phyloP scores from a whole-genome alignment of 2,329 filamentous ascomycete genomes.

The Hypoxylon sp. region DNA sequence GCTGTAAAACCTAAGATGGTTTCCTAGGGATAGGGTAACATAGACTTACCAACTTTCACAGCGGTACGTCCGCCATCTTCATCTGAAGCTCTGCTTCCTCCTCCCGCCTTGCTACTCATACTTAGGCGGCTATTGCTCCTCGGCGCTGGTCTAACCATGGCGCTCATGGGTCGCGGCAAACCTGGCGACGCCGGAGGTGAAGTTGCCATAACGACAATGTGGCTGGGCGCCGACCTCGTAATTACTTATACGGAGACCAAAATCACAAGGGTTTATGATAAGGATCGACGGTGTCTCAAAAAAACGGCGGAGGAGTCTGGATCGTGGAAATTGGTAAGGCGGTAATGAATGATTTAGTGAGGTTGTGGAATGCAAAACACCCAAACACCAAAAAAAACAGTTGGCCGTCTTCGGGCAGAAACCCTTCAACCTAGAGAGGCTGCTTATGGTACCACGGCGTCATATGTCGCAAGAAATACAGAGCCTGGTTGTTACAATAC shows the following conservation, averaged over 20 bases:
- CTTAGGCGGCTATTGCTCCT: slow-evolving; percentile 89
- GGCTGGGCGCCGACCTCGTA: slow-evolving; percentile 46
- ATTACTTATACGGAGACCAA: slow-evolving; percentile 20
- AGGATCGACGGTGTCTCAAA: slow-evolving; percentile 15
- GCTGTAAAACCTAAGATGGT: slow-evolving; percentile 14
- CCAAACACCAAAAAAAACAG: slow-evolving; percentile 30
- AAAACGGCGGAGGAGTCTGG: slow-evolving; percentile 1
- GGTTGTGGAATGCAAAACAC: slow-evolving; percentile 42
- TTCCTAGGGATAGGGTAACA: neutral
- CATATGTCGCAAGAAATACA: slow-evolving; percentile 47
- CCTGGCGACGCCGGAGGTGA: slow-evolving; percentile 79
- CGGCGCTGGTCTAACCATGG: slow-evolving; percentile 79
- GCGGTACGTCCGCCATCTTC: slow-evolving; percentile 87
- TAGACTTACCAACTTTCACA: slow-evolving; percentile 91
- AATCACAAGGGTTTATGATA: slow-evolving; percentile 12
- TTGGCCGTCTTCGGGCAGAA: slow-evolving; percentile 17
- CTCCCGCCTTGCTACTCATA: slow-evolving; percentile 81
- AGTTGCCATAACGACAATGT: slow-evolving; percentile 68
- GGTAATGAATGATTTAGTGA: slow-evolving; percentile 6
- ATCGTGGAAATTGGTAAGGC: slow-evolving; percentile 7
- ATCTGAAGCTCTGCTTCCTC: slow-evolving; percentile 86
- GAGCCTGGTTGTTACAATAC: slow-evolving; percentile 16
- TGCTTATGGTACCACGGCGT: slow-evolving; percentile 36
- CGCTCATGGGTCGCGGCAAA: slow-evolving; percentile 81
- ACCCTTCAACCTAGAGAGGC: slow-evolving; percentile 47